A percentile compares a stretch with the other conserved stretches of the same genome.
Conservation (phyloP, 2,329 filamentous ascomycete genomes). For the Fusarium globosum region DNA sequence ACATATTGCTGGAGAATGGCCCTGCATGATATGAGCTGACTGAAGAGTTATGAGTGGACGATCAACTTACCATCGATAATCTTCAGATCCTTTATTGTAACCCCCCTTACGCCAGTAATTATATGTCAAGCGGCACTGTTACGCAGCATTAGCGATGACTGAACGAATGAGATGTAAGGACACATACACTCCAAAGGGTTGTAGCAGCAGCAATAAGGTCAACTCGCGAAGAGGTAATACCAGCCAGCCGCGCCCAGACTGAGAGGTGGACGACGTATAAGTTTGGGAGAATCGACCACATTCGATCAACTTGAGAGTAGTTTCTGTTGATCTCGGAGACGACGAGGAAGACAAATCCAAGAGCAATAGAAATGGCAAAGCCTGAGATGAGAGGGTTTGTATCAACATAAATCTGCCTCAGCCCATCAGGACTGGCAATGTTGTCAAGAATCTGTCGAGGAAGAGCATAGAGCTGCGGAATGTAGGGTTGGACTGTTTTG, state of each 20-base stretch:
- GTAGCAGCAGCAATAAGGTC: slow-evolving; percentile 79
- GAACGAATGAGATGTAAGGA: not conserved
- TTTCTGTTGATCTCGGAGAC: slow-evolving; percentile 89
- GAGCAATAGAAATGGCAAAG: slow-evolving; percentile 75
- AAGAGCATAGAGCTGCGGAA: slow-evolving; percentile 76
- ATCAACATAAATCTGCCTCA: slow-evolving; percentile 78
- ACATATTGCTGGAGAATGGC: slow-evolving; percentile 75
- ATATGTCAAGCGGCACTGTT: slow-evolving; percentile 82
- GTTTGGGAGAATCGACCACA: slow-evolving; percentile 91
- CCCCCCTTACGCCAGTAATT: slow-evolving; percentile 98
- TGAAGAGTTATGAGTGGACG: not conserved
- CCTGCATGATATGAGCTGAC: slow-evolving; percentile 56
- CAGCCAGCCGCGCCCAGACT: slow-evolving; percentile 82
- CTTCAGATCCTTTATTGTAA: slow-evolving; percentile 88
- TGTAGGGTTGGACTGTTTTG: slow-evolving; percentile 79
- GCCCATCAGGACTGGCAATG: slow-evolving; percentile 67
- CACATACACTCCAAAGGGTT: slow-evolving; percentile 80
- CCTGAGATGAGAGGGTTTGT: slow-evolving; percentile 89
- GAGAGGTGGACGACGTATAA: slow-evolving; percentile 88
- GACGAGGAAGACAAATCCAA: slow-evolving; percentile 79
- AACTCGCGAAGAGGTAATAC: slow-evolving; percentile 75
- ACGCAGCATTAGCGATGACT: slow-evolving; percentile 2
- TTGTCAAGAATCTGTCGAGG: slow-evolving; percentile 72
- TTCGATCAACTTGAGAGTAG: slow-evolving; percentile 94
- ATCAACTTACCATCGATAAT: slow-evolving; percentile 80